phyloP scores from a whole-genome alignment of 495 filamentous ascomycete genomes.

The Thermothielavioides terrestris region DNA sequence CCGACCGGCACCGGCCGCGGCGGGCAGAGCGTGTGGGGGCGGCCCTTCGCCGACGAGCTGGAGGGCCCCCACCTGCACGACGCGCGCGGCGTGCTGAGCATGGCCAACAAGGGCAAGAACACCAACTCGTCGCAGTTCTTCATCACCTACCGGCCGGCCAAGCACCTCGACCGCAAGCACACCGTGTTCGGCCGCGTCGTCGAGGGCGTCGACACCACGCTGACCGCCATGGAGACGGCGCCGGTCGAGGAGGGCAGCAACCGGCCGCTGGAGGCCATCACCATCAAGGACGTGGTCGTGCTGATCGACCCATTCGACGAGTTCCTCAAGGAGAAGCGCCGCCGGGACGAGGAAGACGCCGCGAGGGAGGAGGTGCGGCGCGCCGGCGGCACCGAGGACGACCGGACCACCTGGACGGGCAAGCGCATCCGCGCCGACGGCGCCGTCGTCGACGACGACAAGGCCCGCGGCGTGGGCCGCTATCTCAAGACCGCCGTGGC shows the following conservation, averaged over 20 bases:
- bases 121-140: conserved; percentile 96
- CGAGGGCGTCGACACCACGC: conserved; percentile 55
- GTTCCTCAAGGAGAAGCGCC: conserved; percentile 58
- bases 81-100: conserved; percentile 67
- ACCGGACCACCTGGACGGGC: conserved; percentile 84
- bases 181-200: conserved; percentile 90
- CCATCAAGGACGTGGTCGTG: conserved; percentile 74
- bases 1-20: conserved; percentile 84
- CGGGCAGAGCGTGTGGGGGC: conserved; percentile 81
- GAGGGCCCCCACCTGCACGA: conserved; percentile 80
- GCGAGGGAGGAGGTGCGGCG: conserved; percentile 44
- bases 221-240: conserved; percentile 64
- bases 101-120: conserved; percentile 98
- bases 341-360: conserved; percentile 43
- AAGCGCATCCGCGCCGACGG: conserved; percentile 63
- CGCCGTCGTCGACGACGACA: conserved; percentile 37
- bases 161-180: conserved; percentile 88
- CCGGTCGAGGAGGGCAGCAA: conserved; percentile 59
- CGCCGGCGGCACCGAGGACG: conserved; percentile 59
- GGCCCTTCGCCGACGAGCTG: conserved; percentile 86
- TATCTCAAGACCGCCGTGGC: conserved; percentile 44
- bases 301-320: conserved; percentile 96
- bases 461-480: conserved; percentile 59
- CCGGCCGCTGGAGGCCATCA: conserved; percentile 62
- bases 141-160: conserved; percentile 72